phyloP scores from a whole-genome alignment of 257 asterid species.

The Rhazya stricta region DNA sequence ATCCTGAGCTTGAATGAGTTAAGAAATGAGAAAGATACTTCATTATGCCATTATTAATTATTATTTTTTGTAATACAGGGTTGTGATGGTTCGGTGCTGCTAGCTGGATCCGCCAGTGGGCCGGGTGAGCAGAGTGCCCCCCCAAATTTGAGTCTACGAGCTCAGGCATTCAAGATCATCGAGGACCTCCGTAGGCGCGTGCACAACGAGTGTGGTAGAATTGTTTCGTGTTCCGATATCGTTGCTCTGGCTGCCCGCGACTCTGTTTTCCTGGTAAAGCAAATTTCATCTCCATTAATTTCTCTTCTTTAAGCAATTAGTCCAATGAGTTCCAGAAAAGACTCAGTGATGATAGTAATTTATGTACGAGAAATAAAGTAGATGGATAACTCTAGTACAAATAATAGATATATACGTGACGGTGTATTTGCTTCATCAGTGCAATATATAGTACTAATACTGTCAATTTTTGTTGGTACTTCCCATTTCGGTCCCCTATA shows the following conservation, averaged over 20 bases:
- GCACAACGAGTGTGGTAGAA: conserved; percentile 21
- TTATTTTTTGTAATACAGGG: conserved; percentile 14
- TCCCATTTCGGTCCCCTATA: too few species aligned
- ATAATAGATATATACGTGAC: too few species aligned
- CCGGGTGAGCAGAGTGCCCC: conserved; percentile 31
- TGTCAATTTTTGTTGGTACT: too few species aligned
- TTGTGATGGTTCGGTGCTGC: conserved; percentile 31
- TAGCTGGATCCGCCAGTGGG: conserved; percentile 29
- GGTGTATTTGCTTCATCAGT: too few species aligned
- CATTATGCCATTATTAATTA: not conserved
- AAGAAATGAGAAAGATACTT: too few species aligned
- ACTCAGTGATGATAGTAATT: too few species aligned
- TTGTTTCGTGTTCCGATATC: conserved; percentile 28
- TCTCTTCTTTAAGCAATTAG: not conserved
- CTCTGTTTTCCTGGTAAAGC: conserved; percentile 20
- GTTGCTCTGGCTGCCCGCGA: conserved; percentile 28
- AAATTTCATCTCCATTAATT: not conserved
- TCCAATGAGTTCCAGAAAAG: not conserved
- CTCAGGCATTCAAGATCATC: conserved; percentile 17
- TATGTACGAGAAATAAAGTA: too few species aligned
- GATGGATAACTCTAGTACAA: too few species aligned
- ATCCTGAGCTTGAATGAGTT: too few species aligned
- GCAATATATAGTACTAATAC: too few species aligned
- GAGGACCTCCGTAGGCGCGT: conserved; percentile 24
- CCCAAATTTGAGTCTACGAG: conserved; percentile 27